Percentiles rank a stretch among this genome's conserved stretches.
Evolutionary conservation across 148 eudicot genomes (phyloP).

Genomic region (Camellia japonica): DNA sequence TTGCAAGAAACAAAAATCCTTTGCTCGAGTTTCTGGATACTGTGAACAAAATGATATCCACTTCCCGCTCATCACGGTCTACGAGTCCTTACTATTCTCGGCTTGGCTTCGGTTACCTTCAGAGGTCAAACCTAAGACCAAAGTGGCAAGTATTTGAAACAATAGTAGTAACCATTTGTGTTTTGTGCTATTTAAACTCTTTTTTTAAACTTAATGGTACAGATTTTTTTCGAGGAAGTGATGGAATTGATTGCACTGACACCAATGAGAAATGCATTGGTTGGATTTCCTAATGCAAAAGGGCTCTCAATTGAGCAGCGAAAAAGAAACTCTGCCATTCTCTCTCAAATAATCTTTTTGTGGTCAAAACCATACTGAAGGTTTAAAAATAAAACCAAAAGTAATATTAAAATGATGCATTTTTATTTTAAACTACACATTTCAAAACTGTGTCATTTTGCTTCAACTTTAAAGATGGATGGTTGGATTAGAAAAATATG

Average conservation of each 20-base stretch:
- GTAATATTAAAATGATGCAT: too few species aligned
- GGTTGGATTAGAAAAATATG: too few species aligned
- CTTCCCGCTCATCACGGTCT: not conserved
- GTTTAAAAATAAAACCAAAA: too few species aligned
- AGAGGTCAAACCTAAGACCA: not conserved
- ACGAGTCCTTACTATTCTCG: not conserved
- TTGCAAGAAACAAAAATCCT: slow-evolving; percentile 25
- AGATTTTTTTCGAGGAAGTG: not conserved
- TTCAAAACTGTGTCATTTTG: too few species aligned
- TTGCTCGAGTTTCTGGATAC: slow-evolving; percentile 39
- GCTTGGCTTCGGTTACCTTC: not conserved
- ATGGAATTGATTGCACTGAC: not conserved
- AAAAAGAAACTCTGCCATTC: not conserved
- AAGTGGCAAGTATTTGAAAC: not conserved
- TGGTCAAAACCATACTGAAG: too few species aligned
- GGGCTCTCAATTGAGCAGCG: not conserved
- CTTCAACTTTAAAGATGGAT: too few species aligned
- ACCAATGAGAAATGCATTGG: not conserved
- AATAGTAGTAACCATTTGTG: not conserved
- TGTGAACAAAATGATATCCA: slow-evolving; percentile 24
- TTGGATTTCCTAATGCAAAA: not conserved
- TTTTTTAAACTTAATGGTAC: not conserved
- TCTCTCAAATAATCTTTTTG: too few species aligned
- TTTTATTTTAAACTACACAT: too few species aligned
- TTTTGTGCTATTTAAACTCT: too few species aligned